Base-by-base conservation (phyloP, 345 rosid species). In the Syzygium jambos region DNA sequence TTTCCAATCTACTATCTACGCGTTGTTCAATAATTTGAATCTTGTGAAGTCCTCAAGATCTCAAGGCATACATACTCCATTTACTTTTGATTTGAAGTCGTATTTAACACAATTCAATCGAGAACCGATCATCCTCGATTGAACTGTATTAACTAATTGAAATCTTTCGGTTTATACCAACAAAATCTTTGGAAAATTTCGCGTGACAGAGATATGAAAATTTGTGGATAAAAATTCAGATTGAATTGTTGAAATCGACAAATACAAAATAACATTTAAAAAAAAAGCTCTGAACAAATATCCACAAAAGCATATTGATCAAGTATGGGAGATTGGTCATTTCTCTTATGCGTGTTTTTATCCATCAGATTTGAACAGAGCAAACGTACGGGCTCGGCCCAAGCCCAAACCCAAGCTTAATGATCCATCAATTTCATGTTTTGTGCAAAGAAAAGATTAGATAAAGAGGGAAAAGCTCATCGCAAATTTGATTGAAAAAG, bases 21-120 rank as follows among this genome's bases (percentile, higher is more conserved):
- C 4, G 6, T 61, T 13, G 2, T 61, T n/a, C 0, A n/a, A 1
- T 61, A n/a, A 61, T n/a, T 2, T 0, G 0, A 27, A n/a, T 61
- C 4, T n/a, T 0, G 3, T 0, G 0, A 61, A 61, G 14, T 12
- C 9, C 4, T 13, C 2, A 34, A 61, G 34, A 61, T 61, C 14
- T 13, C 34, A 3, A 57, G 2, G 1, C 9, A 6, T n/a, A 13
- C n/a, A 13, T 12, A n/a, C 30, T 61, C 5, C 38, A 2, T 6
- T 61, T 14, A 61, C 30, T n/a, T 61, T 61, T 61, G 73, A 6
- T 61, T 0, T n/a, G 38, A n/a, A n/a, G 0, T 13, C 73, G 7
- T 61, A 0, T n/a, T 61, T 13, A n/a, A n/a, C 73, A 61, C 73
- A 61, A 61, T n/a, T 61, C 7, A 59, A 59, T 43, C 46, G 6